A percentile compares a stretch with the other conserved stretches of the same genome.
Conservation (phyloP, 2,329 filamentous ascomycete genomes). For the Fusarium sublunatum region DNA sequence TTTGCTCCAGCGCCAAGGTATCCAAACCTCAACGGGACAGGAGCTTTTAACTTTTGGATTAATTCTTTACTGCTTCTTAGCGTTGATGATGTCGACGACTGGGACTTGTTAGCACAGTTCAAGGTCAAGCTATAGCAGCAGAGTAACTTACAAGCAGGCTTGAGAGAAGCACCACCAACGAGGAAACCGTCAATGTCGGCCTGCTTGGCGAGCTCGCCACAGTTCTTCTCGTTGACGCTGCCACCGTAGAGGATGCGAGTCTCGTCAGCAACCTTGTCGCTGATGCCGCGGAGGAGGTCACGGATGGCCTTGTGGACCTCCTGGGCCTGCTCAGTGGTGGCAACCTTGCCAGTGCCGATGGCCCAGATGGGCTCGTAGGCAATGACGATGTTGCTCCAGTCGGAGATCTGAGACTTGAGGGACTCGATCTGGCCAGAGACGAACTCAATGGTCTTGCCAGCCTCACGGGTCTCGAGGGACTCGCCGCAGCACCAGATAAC, state of each 20-base stretch:
- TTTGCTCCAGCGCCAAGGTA: constrained; percentile 24
- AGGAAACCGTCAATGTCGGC: constrained; percentile 97
- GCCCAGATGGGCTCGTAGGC: constrained; percentile 99
- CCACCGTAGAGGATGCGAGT: constrained; percentile 97
- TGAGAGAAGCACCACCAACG: constrained; percentile 94
- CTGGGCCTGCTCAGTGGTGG: constrained; percentile 88
- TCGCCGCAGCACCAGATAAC: constrained; percentile 99
- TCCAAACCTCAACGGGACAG: constrained; percentile 11
- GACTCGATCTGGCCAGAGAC: constrained; percentile 88
- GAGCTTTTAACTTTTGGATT: constrained; percentile 33
- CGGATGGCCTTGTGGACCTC: constrained; percentile 94
- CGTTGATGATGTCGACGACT: constrained; percentile 72
- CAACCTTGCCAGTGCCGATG: constrained; percentile 93
- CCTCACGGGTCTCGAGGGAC: constrained; percentile 91
- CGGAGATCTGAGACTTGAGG: constrained; percentile 78
- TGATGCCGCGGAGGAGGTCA: constrained; percentile 83
- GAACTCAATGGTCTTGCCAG: constrained; percentile 84
- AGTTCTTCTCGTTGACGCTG: constrained; percentile 98
- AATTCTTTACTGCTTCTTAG: constrained; percentile 58
- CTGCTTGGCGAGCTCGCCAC: constrained; percentile 90
- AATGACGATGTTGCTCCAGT: constrained; percentile 95
- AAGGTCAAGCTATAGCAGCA: constrained; percentile 10
- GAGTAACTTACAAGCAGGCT: constrained; percentile 85
- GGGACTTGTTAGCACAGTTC: constrained; percentile 2
- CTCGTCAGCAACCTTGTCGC: constrained; percentile 79